These are phyloP conservation scores for Talaromyces trachyspermus DNA, from an alignment of 495 filamentous ascomycete species.

Conservation along the genomic window DNA sequence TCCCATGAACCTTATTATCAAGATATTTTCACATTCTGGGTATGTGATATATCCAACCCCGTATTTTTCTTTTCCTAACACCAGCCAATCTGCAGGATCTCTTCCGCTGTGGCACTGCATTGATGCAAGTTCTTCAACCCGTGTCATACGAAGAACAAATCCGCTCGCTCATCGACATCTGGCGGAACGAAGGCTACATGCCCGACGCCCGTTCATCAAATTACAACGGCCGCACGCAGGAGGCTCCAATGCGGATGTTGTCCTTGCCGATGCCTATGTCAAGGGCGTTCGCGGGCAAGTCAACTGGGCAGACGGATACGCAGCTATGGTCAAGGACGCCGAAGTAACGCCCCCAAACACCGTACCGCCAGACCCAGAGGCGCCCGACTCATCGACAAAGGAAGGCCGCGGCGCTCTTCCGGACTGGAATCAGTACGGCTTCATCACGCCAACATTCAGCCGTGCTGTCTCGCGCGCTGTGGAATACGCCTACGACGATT, in stretches of 20 bases:
- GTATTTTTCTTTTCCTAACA: no score
- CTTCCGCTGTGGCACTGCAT: conserved; percentile 55
- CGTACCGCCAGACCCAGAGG: conserved; percentile 49
- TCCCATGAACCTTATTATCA: conserved; percentile 56
- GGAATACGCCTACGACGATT: conserved; percentile 66
- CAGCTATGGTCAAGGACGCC: conserved; percentile 64
- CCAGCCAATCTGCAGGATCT: no score
- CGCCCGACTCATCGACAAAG: conserved; percentile 55
- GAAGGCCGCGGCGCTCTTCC: conserved; percentile 64
- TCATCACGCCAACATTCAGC: conserved; percentile 54
- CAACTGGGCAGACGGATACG: conserved; percentile 63
- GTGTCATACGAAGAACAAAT: conserved; percentile 56
- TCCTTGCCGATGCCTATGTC: conserved; percentile 68
- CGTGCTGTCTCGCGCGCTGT: conserved; percentile 59
- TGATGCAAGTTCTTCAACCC: conserved; percentile 62
- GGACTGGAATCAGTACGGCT: conserved; percentile 59
- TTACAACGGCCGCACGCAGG: conserved; percentile 65
- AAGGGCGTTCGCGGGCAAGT: conserved; percentile 59
- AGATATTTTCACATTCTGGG: conserved; percentile 45
- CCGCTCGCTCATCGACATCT: conserved; percentile 65
- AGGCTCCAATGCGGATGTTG: conserved; percentile 69
- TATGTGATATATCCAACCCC: conserved; percentile 18
- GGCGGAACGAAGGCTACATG: conserved; percentile 57
- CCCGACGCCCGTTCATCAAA: conserved; percentile 62
- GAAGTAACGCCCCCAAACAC: conserved; percentile 56